These are phyloP conservation scores for Citrus hindsii DNA, from an alignment of 345 rosid species.

Conservation along the genomic window DNA sequence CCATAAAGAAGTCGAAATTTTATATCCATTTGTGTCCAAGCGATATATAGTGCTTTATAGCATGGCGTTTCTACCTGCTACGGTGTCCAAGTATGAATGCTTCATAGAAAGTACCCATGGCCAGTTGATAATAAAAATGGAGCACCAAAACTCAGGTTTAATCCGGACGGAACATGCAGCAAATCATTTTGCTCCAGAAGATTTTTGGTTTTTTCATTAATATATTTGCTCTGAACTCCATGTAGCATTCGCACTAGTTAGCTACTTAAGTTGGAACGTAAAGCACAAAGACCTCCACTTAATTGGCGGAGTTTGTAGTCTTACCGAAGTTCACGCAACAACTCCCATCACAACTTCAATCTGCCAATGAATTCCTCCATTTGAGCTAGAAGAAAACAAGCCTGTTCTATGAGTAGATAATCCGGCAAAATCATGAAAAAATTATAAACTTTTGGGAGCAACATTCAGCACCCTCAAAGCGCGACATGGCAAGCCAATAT, in stretches of 20 bases:
- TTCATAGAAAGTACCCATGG: too few relatives aligned
- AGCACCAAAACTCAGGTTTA: background rate
- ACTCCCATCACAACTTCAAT: background rate
- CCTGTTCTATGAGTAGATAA: background rate
- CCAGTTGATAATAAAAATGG: background rate
- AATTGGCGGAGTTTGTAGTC: background rate
- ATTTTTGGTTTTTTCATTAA: background rate
- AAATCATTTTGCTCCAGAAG: background rate
- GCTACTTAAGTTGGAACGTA: background rate
- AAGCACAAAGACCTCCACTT: background rate
- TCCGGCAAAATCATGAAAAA: background rate
- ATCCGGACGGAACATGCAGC: background rate
- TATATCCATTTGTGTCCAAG: too few relatives aligned
- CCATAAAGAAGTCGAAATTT: too few relatives aligned
- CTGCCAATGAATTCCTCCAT: background rate
- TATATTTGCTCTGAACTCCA: background rate
- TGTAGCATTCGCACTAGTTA: background rate
- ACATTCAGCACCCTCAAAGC: background rate
- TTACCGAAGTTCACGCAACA: background rate
- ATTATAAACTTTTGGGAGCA: background rate
- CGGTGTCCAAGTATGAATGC: too few relatives aligned
- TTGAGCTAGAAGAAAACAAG: background rate
- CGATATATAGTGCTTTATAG: too few relatives aligned
- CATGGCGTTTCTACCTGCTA: too few relatives aligned
- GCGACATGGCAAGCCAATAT: background rate